Base-by-base conservation (phyloP, 208 protist species). In the Angomonas desouzai region DNA sequence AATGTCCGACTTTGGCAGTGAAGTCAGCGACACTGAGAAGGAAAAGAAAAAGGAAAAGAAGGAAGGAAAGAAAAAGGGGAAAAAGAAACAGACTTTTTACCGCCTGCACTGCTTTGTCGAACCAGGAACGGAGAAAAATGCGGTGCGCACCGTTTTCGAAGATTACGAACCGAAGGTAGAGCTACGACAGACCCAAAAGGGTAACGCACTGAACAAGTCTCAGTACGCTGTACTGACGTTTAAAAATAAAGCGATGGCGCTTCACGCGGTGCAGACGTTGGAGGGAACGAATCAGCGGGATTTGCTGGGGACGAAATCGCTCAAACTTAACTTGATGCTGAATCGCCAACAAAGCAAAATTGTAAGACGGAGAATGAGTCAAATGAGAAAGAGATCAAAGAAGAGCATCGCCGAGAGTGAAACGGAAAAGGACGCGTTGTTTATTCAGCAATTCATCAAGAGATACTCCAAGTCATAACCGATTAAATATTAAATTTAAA, bases 191-290 rank as follows among this genome's bases (percentile, higher is more conserved):
- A 78, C 86, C 18, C 89, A 95, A 67, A 86, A 95, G 65, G 89
- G 89, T 3, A 95, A 79, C 70, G 60, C 92, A 32, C 77, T 95
- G 53, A 95, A 95, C 75, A 91, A 92, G 68, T 80, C 86, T 29
- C 89, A 93, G 61, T 95, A 79, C 66, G 89, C 89, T 3, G 89
- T 95, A 18, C 73, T 95, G n/a, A 91, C 89, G 0, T 95, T 95
- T 48, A 79, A 76, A 57, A 95, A 95, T 73, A 93, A 96, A 55
- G 75, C 87, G 10, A 84, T 91, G 75, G 87, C 85, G 10, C 61
- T 92, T 43, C 87, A 93, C 61, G 80, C 86, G 1, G 87, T 91
- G 16, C 87, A 88, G 68, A 79, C 51, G 48, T 62, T 96, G 0
- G 85, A 92, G 48, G 85, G 86, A 38, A 87, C 86, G 4, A 83